phyloP scores from a whole-genome alignment of 257 asterid genomes.

The Rhazya stricta region DNA sequence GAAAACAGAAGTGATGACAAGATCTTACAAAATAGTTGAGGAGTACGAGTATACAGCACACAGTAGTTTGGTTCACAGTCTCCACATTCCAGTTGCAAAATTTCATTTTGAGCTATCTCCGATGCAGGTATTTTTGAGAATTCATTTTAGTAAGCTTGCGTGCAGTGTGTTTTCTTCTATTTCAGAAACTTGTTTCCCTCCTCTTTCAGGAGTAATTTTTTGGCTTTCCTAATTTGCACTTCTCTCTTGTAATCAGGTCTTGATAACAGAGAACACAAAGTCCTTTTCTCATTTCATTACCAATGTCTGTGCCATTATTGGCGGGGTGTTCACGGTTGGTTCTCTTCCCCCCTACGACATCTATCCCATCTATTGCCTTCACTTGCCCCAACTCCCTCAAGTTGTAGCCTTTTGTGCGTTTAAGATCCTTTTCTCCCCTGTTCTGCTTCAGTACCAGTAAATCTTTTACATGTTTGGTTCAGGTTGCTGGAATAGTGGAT shows the following conservation, averaged over 20 bases:
- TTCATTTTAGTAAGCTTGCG: constrained; percentile 5
- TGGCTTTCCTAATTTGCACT: not conserved
- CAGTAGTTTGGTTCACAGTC: constrained; percentile 81
- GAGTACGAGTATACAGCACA: constrained; percentile 95
- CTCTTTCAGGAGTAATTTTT: not conserved
- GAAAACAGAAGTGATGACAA: constrained; percentile 87
- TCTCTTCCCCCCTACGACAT: constrained; percentile 6
- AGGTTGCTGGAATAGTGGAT: constrained; percentile 96
- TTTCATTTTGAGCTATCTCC: constrained; percentile 89
- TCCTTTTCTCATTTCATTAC: constrained; percentile 70
- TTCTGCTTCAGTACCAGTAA: not conserved
- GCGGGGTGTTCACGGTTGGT: constrained; percentile 81
- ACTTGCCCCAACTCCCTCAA: not conserved
- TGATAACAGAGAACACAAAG: constrained; percentile 52
- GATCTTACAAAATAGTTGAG: constrained; percentile 74
- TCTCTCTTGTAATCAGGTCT: constrained; percentile 16
- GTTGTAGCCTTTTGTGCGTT: not conserved
- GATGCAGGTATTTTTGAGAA: constrained; percentile 62
- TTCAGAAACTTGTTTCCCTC: not conserved
- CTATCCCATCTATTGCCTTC: not conserved
- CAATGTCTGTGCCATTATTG: constrained; percentile 65
- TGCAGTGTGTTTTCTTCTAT: not conserved
- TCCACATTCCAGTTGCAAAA: constrained; percentile 71
- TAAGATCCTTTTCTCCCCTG: not conserved
- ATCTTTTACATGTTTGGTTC: constrained; percentile 26